Conservation (phyloP, 495 filamentous ascomycete genomes). For the Aspergillus campestris region DNA sequence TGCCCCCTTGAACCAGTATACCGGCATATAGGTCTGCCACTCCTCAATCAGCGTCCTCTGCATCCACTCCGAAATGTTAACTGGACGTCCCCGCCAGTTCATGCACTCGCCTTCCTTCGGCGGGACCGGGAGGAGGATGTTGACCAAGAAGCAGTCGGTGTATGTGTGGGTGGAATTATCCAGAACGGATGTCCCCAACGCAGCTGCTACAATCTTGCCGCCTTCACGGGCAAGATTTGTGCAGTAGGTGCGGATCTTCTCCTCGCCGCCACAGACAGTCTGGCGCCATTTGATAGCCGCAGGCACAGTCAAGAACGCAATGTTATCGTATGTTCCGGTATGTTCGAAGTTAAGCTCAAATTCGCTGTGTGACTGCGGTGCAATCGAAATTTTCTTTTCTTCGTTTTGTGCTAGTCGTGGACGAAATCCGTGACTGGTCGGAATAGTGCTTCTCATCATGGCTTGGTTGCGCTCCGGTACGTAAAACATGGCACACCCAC, state of each 20-base stretch:
- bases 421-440: slow-evolving; percentile 46
- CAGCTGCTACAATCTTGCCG: slow-evolving; percentile 44
- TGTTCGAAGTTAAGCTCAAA: slow-evolving; percentile 67
- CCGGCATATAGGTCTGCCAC: slow-evolving; percentile 55
- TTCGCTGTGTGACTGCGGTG: background rate
- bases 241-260: slow-evolving; percentile 47
- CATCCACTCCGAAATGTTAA: slow-evolving; percentile 45
- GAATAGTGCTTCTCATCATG: slow-evolving; percentile 61
- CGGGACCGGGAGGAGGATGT: slow-evolving; percentile 56
- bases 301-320: slow-evolving; percentile 55
- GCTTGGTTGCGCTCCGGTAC: slow-evolving; percentile 63
- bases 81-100: background rate
- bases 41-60: slow-evolving; percentile 42
- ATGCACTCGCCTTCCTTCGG: too few species aligned
- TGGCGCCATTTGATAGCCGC: slow-evolving; percentile 56
- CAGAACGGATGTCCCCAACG: slow-evolving; percentile 57
- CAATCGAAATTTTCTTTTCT: slow-evolving; percentile 16
- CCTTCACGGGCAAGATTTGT: slow-evolving; percentile 44
- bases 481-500: slow-evolving; percentile 66
- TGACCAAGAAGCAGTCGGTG: slow-evolving; percentile 44
- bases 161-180: slow-evolving; percentile 12
- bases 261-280: slow-evolving; percentile 60
- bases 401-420: slow-evolving; percentile 9
- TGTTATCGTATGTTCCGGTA: slow-evolving; percentile 57
- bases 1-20: slow-evolving; percentile 44